Base-by-base conservation (phyloP, 352 stramenopile genomes). In the Globisporangium canariense region DNA sequence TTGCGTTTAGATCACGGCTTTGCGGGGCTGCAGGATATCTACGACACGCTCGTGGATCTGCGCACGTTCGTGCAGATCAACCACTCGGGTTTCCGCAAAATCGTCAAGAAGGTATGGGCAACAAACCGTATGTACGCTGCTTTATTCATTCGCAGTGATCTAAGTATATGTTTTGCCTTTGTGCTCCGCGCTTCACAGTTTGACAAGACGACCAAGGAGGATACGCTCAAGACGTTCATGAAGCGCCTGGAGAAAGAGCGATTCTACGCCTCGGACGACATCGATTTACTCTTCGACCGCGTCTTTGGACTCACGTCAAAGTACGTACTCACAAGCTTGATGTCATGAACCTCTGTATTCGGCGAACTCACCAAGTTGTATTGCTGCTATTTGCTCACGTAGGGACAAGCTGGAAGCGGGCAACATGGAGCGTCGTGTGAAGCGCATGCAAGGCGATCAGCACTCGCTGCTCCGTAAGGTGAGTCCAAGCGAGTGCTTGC, bases 1-100 rank as follows among this genome's bases (percentile, higher is more conserved):
- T 9, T 54, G 66, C 6, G 16, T 49, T 49, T 60, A 66, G 84
- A 94, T 50, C 82, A 89, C 43, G 83, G 85, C 2, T 96, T 94
- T 74, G 78, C 85, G 34, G 86, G 73, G 56, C 66, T 98, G 28
- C 87, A 96, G 61, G 87, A 96, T 34, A 88, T 95, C 55, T 97
- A 97, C 62, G 88, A 96, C 58, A 91, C 90, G 62, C 69, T 97
- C 36, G 83, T 96, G 65, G 89, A 96, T 46, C 65, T 98, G 52
- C 81, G 87, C n/a, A 92, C 76, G 43, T 98, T 94, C 64, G 89
- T 97, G 46, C 82, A 96, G 65, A 93, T 97, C 54, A 98, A 98
- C 73, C 81, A 93, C 73, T 96, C 89, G 62, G 91, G 90, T 30
- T 97, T 98, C 66, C 83, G 90, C 3, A 98, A 98, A 72, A 97